Evolutionary conservation across 106 monocot genomes (phyloP), one percentile per base, ranked within the genome.

Genomic region (Apostasia ramifera): DNA sequence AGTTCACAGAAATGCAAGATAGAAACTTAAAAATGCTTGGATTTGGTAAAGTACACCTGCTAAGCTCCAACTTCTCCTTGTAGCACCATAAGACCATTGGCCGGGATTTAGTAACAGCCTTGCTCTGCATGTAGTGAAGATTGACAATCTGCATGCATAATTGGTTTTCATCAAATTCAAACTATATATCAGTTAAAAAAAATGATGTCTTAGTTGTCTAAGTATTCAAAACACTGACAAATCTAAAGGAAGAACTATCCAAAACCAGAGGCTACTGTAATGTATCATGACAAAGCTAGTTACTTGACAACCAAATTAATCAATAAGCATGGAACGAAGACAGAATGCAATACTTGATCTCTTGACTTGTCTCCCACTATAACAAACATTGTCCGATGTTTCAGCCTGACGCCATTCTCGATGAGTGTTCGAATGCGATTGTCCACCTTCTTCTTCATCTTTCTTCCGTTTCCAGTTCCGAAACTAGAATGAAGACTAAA

Each of bases 391-490:
- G 95, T 89, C 8, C 95, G 95, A 66, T 95, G 92, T 56, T 79
- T 56, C 41, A 84, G 75, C 79, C 79, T 84, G 56, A 92, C 95
- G 53, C 95, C 95, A 64, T 97, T 95, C 71, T 95, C 95, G 48
- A 95, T 91, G 4, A 95, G 80, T 2, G 92, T 89, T 42, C 92
- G 74, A 67, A 97, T 92, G 51, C 95, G 80, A 9, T 89, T 89
- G 77, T 92, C 95, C 43, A 97, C 95, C 71, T 91, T 89, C 89
- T 89, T 89, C 80, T 83, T 92, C 95, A 97, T 92, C 44, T 65
- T 4, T 62, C 12, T 43, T 3, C 1, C 4, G 11, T 3, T 44
- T 41, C 10, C 40, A 1, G 60, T 2, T 1, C 0, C 6, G 42
- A 40, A 42, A 26, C 26, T 26, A 26, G 26, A 26, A 26, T 26